phyloP scores from a whole-genome alignment of 352 stramenopile genomes.

The Pythium angustatum region DNA sequence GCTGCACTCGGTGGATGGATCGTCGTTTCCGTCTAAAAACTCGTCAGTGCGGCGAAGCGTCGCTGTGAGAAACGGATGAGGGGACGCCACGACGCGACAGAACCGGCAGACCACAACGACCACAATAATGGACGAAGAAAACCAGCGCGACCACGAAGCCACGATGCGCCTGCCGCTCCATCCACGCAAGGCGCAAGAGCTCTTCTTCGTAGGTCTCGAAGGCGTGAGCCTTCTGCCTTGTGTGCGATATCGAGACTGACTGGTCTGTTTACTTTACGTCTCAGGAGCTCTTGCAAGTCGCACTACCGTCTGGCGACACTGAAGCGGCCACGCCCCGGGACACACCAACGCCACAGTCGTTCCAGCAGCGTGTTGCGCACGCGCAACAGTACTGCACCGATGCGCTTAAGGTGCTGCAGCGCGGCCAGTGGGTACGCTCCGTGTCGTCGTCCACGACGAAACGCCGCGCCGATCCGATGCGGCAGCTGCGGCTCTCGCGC shows the following conservation, averaged over 20 bases:
- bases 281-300: constrained; percentile 13
- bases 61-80: too few relatives aligned
- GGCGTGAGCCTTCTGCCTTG: too few relatives aligned
- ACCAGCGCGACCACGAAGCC: constrained; percentile 4
- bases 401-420: constrained; percentile 15
- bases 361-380: constrained; percentile 17
- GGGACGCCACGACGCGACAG: neutral
- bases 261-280: neutral
- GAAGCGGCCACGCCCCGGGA: neutral
- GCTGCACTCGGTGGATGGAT: too few relatives aligned
- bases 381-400: constrained; percentile 15
- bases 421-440: constrained; percentile 20
- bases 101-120: neutral
- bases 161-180: constrained; percentile 20
- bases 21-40: neutral
- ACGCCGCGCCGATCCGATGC: neutral
- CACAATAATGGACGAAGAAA: constrained; percentile 7
- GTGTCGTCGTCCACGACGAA: too few relatives aligned
- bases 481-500: constrained; percentile 18
- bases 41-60: neutral
- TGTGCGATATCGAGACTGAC: too few relatives aligned
- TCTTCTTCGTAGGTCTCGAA: constrained; percentile 31
- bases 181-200: constrained; percentile 28
- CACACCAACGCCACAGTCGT: neutral
- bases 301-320: neutral